phyloP scores from a whole-genome alignment of 2,329 filamentous ascomycete species.

The Fusarium sp. region DNA sequence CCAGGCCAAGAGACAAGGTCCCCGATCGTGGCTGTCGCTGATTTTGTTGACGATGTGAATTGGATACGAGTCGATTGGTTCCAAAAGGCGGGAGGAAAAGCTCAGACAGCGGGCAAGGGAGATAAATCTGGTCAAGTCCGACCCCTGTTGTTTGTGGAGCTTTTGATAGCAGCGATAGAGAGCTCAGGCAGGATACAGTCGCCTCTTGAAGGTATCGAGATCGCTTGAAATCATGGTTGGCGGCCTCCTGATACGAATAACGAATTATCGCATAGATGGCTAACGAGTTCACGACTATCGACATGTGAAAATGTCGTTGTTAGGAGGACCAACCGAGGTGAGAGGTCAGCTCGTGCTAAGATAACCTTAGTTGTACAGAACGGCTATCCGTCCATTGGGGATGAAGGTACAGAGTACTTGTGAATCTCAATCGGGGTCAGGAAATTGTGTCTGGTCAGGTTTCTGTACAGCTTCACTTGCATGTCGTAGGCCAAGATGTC shows the following conservation, averaged over 20 bases:
- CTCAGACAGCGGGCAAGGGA: conserved; percentile 18
- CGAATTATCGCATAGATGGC: conserved; percentile 20
- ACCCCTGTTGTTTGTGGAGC: conserved; percentile 25
- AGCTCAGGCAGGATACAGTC: not conserved
- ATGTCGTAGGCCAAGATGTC: conserved; percentile 9
- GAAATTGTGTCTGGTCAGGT: not conserved
- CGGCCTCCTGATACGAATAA: conserved; percentile 2
- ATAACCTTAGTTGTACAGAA: conserved; percentile 32
- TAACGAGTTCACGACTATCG: not conserved
- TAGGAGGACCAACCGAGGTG: conserved; percentile 21
- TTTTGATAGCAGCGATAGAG: conserved; percentile 4
- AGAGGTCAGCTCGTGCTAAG: conserved; percentile 28
- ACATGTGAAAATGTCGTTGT: conserved; percentile 24
- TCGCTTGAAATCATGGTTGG: not conserved
- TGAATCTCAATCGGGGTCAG: not conserved
- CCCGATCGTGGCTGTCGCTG: conserved; percentile 15
- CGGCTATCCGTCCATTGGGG: not conserved
- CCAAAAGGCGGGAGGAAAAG: conserved; percentile 11
- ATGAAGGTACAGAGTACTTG: conserved; percentile 5
- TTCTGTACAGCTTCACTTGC: conserved; percentile 8
- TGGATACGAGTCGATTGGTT: conserved; percentile 28
- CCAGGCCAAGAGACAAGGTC: conserved; percentile 3
- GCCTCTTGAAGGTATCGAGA: conserved; percentile 1
- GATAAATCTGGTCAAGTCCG: conserved; percentile 30
- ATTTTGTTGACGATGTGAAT: conserved; percentile 36